These are phyloP conservation scores for Mortierella sp. DNA, from an alignment of 371 early-diverging fungal species.

Conservation along the genomic window DNA sequence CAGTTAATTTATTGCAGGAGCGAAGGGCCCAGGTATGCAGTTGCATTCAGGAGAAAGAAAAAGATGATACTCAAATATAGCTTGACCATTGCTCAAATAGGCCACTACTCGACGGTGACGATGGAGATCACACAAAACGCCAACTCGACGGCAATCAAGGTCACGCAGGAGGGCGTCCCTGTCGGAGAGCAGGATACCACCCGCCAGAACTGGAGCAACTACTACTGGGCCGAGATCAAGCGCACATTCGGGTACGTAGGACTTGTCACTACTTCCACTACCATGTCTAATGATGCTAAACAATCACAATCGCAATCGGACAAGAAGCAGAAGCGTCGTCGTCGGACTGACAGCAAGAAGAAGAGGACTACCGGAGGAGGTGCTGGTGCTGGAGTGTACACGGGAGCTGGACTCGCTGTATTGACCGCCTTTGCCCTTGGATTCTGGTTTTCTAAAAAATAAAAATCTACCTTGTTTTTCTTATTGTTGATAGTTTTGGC, in stretches of 20 bases:
- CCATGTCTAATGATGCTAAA: conserved; percentile 17
- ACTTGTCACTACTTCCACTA: conserved; percentile 25
- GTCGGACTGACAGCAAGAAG: conserved; percentile 28
- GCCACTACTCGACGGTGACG: conserved; percentile 87
- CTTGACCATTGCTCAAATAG: conserved; percentile 40
- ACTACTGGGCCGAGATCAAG: conserved; percentile 96
- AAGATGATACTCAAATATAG: not conserved
- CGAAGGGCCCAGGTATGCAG: not conserved
- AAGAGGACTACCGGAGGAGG: conserved; percentile 19
- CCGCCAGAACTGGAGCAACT: conserved; percentile 89
- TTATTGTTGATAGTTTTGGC: conserved; percentile 31
- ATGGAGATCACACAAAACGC: conserved; percentile 81
- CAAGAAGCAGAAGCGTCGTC: conserved; percentile 44
- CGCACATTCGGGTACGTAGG: conserved; percentile 85
- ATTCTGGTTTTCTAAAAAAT: conserved; percentile 58
- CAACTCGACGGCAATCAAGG: conserved; percentile 76
- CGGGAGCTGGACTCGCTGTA: conserved; percentile 58
- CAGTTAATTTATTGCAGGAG: not conserved
- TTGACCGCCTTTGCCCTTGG: conserved; percentile 62
- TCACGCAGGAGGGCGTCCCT: conserved; percentile 92
- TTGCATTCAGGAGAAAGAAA: not conserved
- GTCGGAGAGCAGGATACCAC: conserved; percentile 90
- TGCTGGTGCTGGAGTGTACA: conserved; percentile 40
- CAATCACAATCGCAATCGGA: conserved; percentile 22
- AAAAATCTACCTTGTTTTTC: conserved; percentile 18